These are phyloP conservation scores for Citrus cavaleriei DNA, from an alignment of 345 rosid species.

Conservation along the genomic window DNA sequence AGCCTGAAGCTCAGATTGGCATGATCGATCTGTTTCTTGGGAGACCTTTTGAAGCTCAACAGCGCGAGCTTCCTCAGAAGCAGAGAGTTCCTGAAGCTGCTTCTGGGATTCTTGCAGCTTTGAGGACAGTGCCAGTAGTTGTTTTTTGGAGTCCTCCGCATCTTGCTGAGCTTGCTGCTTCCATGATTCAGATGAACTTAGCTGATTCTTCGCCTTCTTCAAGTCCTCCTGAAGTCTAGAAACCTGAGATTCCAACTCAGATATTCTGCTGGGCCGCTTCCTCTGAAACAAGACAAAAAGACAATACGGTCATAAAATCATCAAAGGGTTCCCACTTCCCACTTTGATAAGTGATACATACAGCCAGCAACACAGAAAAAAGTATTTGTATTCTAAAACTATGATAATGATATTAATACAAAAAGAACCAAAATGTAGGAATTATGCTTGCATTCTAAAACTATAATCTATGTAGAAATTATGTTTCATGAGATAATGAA, in stretches of 20 bases:
- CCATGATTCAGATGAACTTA: constrained; percentile 56
- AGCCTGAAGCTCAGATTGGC: constrained; percentile 55
- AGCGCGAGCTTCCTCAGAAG: constrained; percentile 41
- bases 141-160: constrained; percentile 72
- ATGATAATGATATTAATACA: neutral
- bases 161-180: constrained; percentile 76
- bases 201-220: constrained; percentile 74
- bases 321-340: neutral
- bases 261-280: constrained; percentile 79
- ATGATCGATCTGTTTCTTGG: constrained; percentile 42
- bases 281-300: constrained; percentile 45
- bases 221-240: constrained; percentile 81
- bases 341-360: neutral
- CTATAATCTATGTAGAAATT: neutral
- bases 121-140: constrained; percentile 42
- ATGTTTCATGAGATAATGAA: neutral
- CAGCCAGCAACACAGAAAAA: neutral
- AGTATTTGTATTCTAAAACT: neutral
- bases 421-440: neutral
- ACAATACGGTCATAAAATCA: constrained; percentile 4
- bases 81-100: constrained; percentile 49
- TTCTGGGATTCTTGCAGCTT: constrained; percentile 63
- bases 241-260: constrained; percentile 73
- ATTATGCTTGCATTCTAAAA: no score
- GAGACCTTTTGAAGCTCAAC: constrained; percentile 41